phyloP scores from a whole-genome alignment of 2,329 filamentous ascomycete genomes.

The Calonectria hawksworthii region DNA sequence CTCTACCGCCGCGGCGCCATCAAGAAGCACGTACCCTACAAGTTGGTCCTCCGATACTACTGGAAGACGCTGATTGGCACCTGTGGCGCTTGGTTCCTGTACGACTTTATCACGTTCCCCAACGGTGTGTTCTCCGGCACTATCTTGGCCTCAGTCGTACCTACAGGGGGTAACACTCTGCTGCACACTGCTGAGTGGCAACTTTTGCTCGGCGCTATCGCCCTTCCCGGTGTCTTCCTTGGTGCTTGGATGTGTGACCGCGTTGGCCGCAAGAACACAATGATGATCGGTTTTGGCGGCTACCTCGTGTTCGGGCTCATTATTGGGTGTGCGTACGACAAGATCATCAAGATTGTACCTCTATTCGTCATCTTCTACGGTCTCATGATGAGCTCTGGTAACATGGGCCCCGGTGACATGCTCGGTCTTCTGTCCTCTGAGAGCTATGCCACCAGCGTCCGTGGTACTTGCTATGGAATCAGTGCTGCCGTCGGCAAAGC shows the following conservation, averaged over 20 bases:
- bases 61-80: slow-evolving; percentile 68
- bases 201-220: slow-evolving; percentile 59
- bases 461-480: slow-evolving; percentile 65
- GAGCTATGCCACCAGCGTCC: slow-evolving; percentile 65
- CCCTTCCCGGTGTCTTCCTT: slow-evolving; percentile 64
- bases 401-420: slow-evolving; percentile 65
- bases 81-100: slow-evolving; percentile 69
- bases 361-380: slow-evolving; percentile 67
- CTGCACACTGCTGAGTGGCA: slow-evolving; percentile 62
- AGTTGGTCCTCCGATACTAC: slow-evolving; percentile 65
- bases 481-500: slow-evolving; percentile 65
- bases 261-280: slow-evolving; percentile 63
- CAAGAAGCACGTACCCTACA: slow-evolving; percentile 64
- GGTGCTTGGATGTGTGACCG: slow-evolving; percentile 63
- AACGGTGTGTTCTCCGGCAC: slow-evolving; percentile 62
- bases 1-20: slow-evolving; percentile 67
- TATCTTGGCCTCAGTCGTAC: slow-evolving; percentile 56
- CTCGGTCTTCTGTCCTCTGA: slow-evolving; percentile 65
- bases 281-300: slow-evolving; percentile 64
- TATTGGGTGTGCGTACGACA: slow-evolving; percentile 63
- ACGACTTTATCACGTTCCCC: slow-evolving; percentile 63
- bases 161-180: slow-evolving; percentile 52
- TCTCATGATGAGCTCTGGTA: slow-evolving; percentile 63
- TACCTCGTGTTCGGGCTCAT: slow-evolving; percentile 66
- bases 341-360: slow-evolving; percentile 61